Evolutionary conservation across 495 filamentous ascomycete species (phyloP), one percentile per base, ranked within the genome.

Genomic region (Penicilliopsis zonata): DNA sequence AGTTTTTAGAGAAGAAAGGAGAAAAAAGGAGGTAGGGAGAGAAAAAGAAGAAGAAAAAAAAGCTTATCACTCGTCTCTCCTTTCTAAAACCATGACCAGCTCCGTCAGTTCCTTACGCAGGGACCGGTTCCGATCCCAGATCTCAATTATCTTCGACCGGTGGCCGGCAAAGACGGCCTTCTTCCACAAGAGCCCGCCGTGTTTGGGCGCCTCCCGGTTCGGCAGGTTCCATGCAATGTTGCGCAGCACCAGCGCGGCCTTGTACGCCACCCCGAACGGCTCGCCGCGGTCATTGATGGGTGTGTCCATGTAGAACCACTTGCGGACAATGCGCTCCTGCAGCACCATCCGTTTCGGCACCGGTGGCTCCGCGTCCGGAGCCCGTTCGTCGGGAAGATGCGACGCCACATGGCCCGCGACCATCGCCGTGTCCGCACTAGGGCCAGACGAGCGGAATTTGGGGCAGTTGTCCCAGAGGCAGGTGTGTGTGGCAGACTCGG

Each of bases 151-250:
- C 41, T 57, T 59, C 2, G 55, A 42, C 9, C 58, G 58, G 21
- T 59, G 58, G 30, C 52, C 57, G 4, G 58, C 28, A 35, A 66
- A 64, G 26, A 53, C 53, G 2, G 56, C 50, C 36, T 58, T 61
- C 41, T 63, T 64, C 55, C 53, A 64, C 3, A 57, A 47, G 19
- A 61, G 46, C 2, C 46, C 43, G 12, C 58, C 42, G 18, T 52
- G 49, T 23, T 47, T 45, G 0, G 55, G 44, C 0, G 53, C 50
- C 9, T 47, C 45, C 2, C 59, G 50, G 26, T 43, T 57, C 0
- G 76, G 69, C 0, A 86, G 63, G 31, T 86, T 80, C 13, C 80
- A 68, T 3, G 85, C 84, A 15, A 99, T 70, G 47, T 96, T 99
- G 19, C 90, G 74, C 40, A 99, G 59, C 2, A 99, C 82, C 14